Base-by-base conservation (phyloP, 2,329 filamentous ascomycete species). In the Ceratocystis huliohia region DNA sequence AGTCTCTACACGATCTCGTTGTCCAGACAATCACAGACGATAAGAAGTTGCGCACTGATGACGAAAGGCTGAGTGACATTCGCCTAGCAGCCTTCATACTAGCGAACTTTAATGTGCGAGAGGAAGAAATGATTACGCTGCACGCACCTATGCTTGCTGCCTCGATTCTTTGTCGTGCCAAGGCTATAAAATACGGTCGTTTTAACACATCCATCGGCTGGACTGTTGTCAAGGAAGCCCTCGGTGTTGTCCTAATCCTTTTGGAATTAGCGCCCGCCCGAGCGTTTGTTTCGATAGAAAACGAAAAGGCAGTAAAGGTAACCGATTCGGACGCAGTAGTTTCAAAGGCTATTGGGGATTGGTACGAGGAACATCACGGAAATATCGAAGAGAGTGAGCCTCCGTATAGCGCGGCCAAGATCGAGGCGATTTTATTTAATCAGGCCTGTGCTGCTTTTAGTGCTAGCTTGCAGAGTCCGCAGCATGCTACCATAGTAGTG, bases 61-160 rank as follows among this genome's bases (percentile, higher is more conserved):
- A 77, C 3, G 80, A 84, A 66, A 82, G 81, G 64, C 76, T 82
- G 69, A 82, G 83, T 66, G 86, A 88, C 69, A 78, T 96, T 65
- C 82, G 84, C 22, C 79, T 96, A 53, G 85, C 92, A 65, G 84
- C 82, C 69, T 99, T 97, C 74, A 87, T 96, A 65, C 77, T 96
- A 69, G 77, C 83, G 4, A 88, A 93, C 70, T 99, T 99, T 80
- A 97, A 96, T 74, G 83, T 97, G 63, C 85, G 87, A 65, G 94
- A 99, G 75, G 94, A 97, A 74, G 95, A 99, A 73, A 97, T 99
- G 93, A 76, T 96, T 17, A 84, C 88, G 1, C 78, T 89, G 25
- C 93, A 97, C 75, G 88, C 92, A 37, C 93, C 93, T 44, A 76
- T 95, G 33, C 82, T 88, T 65, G 81, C 85, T 1, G 75, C 95